Evolutionary conservation across 345 rosid species (phyloP).

Genomic region (Brassica cretica): DNA sequence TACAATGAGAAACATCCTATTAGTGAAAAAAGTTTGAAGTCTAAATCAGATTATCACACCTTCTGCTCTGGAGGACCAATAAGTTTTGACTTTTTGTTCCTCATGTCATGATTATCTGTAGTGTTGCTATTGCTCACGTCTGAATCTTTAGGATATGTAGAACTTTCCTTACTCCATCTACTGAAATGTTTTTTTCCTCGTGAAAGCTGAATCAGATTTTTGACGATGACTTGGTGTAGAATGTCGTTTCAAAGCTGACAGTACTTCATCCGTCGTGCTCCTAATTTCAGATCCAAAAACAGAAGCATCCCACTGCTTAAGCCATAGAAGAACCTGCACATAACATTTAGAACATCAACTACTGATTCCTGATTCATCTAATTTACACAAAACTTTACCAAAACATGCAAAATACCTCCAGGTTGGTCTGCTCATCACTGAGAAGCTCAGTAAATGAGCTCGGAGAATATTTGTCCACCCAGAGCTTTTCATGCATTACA

Average conservation of each 20-base stretch:
- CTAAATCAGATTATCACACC: conserved; percentile 45
- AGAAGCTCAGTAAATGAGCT: conserved; percentile 93
- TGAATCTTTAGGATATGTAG: conserved; percentile 40
- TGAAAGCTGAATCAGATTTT: conserved; percentile 48
- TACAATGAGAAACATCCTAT: background rate
- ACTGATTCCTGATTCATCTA: conserved; percentile 12
- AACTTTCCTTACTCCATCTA: conserved; percentile 52
- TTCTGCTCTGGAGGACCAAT: conserved; percentile 82
- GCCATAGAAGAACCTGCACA: conserved; percentile 88
- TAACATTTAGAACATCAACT: conserved; percentile 8
- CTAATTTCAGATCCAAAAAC: conserved; percentile 96
- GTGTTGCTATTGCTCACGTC: conserved; percentile 41
- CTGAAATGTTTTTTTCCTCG: conserved; percentile 50
- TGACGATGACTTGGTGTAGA: conserved; percentile 61
- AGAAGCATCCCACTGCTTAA: conserved; percentile 97
- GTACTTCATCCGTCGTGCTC: conserved; percentile 83
- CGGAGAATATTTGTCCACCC: conserved; percentile 97
- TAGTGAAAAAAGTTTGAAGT: background rate
- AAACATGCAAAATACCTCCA: conserved; percentile 60
- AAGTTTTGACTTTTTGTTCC: conserved; percentile 58
- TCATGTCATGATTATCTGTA: conserved; percentile 45
- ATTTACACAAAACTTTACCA: conserved; percentile 5
- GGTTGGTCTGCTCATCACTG: conserved; percentile 95
- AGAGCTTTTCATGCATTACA: conserved; percentile 60
- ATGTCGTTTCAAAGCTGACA: conserved; percentile 85